Conservation (phyloP, 192 early-diverging fungal genomes). For the Dimargaris cristalligena region DNA sequence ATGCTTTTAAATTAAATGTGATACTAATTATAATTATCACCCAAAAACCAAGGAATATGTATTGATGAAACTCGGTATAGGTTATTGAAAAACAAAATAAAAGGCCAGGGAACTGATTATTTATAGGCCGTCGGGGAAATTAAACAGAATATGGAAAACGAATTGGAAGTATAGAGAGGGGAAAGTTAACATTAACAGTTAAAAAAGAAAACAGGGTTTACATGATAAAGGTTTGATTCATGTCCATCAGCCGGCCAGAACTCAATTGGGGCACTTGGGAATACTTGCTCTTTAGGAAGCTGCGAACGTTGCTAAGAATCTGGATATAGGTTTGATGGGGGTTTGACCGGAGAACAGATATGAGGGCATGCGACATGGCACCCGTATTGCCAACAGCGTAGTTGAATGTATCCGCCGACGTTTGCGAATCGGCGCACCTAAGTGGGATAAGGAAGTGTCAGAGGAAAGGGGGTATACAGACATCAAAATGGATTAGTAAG, state of each 20-base stretch:
- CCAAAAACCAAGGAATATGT: too few relatives aligned
- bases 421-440: constrained; percentile 64
- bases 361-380: constrained; percentile 62
- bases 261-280: constrained; percentile 68
- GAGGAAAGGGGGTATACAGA: neutral
- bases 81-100: too few relatives aligned
- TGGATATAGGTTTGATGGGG: constrained; percentile 47
- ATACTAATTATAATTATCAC: too few relatives aligned
- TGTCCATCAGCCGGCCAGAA: constrained; percentile 43
- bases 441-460: neutral
- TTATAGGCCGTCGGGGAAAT: too few relatives aligned
- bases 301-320: constrained; percentile 48
- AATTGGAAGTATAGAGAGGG: too few relatives aligned
- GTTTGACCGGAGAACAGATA: constrained; percentile 35
- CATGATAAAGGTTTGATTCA: constrained; percentile 49
- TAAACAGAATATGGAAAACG: too few relatives aligned
- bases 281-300: constrained; percentile 42
- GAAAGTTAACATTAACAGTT: too few relatives aligned
- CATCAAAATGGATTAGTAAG: neutral
- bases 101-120: too few relatives aligned
- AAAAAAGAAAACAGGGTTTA: too few relatives aligned
- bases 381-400: constrained; percentile 43
- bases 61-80: too few relatives aligned
- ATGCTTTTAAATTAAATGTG: too few relatives aligned
- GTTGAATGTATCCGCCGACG: constrained; percentile 55